Evolutionary conservation across 2,329 filamentous ascomycete species (phyloP), one percentile per base, ranked within the genome.

Genomic region (Clathrospora elynae): DNA sequence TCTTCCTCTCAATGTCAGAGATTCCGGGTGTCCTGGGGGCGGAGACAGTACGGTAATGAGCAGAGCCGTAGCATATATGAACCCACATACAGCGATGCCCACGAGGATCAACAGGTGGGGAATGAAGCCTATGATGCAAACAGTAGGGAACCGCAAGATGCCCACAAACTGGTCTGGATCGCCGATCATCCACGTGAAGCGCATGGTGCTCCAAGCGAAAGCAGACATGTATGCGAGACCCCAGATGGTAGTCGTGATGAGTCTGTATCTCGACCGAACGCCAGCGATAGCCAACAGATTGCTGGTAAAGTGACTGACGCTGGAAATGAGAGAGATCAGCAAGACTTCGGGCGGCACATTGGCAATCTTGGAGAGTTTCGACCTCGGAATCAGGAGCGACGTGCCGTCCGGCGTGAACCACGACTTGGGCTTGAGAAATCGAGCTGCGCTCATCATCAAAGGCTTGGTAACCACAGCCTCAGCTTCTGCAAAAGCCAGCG

Each of bases 101-200:
- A 80, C 60, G 1, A 97, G 72, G 9, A 97, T 88, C 16, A 96
- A 75, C n/a, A 97, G 78, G 68, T 97, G 92, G 1, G 93, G 93
- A 23, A 97, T 87, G 66, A 97, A 96, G 1, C 92, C 90, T 19
- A 97, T 87, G 45, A 97, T 90, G 61, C 89, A 96, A 26, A 97
- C 90, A 0, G 91, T 96, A 3, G 93, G 93, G 54, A 95, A 96
- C 48, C 89, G 82, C 28, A 96, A 76, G 8, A 96, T 77, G 3
- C 88, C 86, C 4, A 83, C 69, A 46, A 88, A 82, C 20, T 59
- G 55, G 24, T 58, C 60, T 6, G 75, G 77, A 18, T 69, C 70
- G 30, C 67, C 67, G n/a, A 57, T 44, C 14, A 53, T 50, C 14
- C 49, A 54, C 4, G 73, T 51, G n/a, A 74, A 68, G 9, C 73